Evolutionary conservation across 495 filamentous ascomycete genomes (phyloP).

Genomic region (Lophium mytilinum): DNA sequence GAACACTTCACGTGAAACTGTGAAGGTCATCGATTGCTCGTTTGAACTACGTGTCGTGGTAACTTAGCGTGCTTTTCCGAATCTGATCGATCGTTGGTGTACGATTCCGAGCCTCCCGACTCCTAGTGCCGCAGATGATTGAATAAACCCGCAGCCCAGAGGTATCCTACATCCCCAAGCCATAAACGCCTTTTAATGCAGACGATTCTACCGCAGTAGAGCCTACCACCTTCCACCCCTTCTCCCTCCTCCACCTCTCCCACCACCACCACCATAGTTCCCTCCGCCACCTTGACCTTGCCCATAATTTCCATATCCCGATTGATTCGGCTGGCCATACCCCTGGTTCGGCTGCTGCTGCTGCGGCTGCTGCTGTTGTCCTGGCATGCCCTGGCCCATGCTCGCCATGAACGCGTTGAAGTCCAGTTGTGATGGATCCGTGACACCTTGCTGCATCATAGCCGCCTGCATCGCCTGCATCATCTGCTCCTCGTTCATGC

Average conservation of each 20-base stretch:
- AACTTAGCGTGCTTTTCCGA: too few species aligned
- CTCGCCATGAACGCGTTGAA: constrained; percentile 27
- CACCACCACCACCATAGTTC: constrained; percentile 18
- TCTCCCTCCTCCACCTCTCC: constrained; percentile 24
- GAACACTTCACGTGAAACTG: too few species aligned
- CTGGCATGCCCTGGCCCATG: neutral
- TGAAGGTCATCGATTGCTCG: too few species aligned
- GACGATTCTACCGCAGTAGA: neutral
- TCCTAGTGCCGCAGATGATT: too few species aligned
- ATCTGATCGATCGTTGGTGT: too few species aligned
- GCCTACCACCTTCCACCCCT: constrained; percentile 20
- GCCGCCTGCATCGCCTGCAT: constrained; percentile 33
- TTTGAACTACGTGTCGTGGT: too few species aligned
- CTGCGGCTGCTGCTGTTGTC: neutral
- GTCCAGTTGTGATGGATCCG: constrained; percentile 71
- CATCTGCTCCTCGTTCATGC: constrained; percentile 41
- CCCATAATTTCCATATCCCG: constrained; percentile 6
- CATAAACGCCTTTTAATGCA: neutral
- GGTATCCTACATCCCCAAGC: too few species aligned
- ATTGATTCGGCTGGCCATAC: constrained; percentile 9
- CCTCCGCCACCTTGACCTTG: constrained; percentile 12
- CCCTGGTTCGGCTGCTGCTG: constrained; percentile 10
- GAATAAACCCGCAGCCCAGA: too few species aligned
- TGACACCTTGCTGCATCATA: constrained; percentile 63
- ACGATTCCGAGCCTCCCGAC: too few species aligned